Conservation (phyloP, 345 rosid species). For the Passiflora organensis region DNA sequence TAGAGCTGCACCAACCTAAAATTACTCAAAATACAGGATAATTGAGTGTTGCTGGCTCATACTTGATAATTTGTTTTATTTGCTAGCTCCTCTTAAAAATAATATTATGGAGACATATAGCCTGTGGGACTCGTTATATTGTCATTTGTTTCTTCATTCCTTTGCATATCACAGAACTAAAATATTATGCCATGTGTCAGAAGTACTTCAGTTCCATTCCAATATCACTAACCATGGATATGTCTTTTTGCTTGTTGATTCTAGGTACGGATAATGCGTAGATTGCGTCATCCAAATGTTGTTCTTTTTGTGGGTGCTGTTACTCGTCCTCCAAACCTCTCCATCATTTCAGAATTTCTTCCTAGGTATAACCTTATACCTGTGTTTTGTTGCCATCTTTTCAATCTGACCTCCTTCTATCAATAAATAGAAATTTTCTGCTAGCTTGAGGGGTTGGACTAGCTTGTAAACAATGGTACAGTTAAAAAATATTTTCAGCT, state of each 20-base stretch:
- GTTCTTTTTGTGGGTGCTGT: constrained; percentile 98
- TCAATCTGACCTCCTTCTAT: background rate
- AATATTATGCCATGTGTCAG: constrained; percentile 7
- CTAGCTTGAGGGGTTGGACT: constrained; percentile 6
- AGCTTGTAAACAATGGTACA: background rate
- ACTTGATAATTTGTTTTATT: no score
- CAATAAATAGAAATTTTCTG: constrained; percentile 5
- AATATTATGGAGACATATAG: no score
- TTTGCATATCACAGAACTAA: background rate
- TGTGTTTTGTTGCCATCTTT: constrained; percentile 3
- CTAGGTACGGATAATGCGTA: constrained; percentile 96
- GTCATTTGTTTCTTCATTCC: background rate
- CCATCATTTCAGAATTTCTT: constrained; percentile 91
- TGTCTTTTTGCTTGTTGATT: constrained; percentile 12
- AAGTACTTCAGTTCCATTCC: constrained; percentile 1
- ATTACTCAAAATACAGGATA: no score
- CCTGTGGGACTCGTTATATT: no score
- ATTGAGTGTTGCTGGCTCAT: no score
- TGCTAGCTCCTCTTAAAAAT: background rate
- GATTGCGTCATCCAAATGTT: constrained; percentile 97
- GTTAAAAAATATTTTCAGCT: background rate
- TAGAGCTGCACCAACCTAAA: no score
- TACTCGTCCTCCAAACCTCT: constrained; percentile 98
- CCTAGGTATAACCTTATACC: constrained; percentile 58
- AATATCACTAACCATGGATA: constrained; percentile 2